phyloP scores from a whole-genome alignment of 441 rosid species.

The Pelargonium fulgidum region DNA sequence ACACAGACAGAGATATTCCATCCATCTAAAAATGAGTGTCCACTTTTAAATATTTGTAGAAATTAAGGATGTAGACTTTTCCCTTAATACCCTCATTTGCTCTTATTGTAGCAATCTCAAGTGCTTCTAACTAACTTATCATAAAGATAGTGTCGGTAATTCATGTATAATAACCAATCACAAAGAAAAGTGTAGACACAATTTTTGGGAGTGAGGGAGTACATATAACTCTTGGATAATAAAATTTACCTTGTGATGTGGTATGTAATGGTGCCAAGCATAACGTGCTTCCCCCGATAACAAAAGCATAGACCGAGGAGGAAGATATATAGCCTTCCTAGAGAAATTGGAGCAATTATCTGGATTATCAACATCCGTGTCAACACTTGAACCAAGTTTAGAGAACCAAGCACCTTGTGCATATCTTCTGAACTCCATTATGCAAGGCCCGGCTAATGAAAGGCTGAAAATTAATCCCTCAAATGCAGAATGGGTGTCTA shows the following conservation, averaged over 20 bases:
- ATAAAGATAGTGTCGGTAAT: too few species aligned
- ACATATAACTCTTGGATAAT: not conserved
- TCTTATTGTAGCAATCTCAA: too few species aligned
- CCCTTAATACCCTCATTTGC: too few species aligned
- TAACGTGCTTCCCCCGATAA: slow-evolving; percentile 89
- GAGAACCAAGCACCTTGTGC: slow-evolving; percentile 41
- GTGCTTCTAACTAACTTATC: too few species aligned
- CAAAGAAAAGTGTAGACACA: too few species aligned
- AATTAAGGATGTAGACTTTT: too few species aligned
- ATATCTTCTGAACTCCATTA: slow-evolving; percentile 90
- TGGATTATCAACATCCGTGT: slow-evolving; percentile 32
- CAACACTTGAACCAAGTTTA: slow-evolving; percentile 27
- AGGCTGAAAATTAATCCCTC: slow-evolving; percentile 86
- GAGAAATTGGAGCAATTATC: slow-evolving; percentile 27
- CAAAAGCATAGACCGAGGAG: slow-evolving; percentile 85
- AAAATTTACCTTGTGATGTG: slow-evolving; percentile 76
- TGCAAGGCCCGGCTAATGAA: slow-evolving; percentile 92
- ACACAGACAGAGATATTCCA: not conserved
- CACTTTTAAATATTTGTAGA: too few species aligned
- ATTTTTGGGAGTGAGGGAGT: too few species aligned
- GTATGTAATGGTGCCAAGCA: slow-evolving; percentile 96
- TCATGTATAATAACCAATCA: too few species aligned
- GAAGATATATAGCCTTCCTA: slow-evolving; percentile 72
- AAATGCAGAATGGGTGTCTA: slow-evolving; percentile 96
- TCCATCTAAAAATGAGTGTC: too few species aligned